Conservation (phyloP, 2,329 filamentous ascomycete genomes). For the Pseudogymnoascus sp. region DNA sequence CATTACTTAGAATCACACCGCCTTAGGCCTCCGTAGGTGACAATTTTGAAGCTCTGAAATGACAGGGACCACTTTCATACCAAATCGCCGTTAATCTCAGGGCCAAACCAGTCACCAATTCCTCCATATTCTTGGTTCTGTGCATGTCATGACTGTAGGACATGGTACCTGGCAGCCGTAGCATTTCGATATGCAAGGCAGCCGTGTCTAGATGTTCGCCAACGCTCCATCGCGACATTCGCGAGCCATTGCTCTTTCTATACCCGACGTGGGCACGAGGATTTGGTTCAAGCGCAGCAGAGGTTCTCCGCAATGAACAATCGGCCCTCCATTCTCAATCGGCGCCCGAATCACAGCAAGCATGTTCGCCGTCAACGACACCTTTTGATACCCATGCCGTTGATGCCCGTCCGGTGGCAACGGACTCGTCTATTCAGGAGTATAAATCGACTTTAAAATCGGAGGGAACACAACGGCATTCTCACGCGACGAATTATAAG, state of each 20-base stretch:
- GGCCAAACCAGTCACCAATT: neutral
- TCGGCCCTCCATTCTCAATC: neutral
- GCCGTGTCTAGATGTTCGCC: constrained; percentile 3
- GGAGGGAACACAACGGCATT: neutral
- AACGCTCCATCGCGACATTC: neutral
- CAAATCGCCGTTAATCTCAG: neutral
- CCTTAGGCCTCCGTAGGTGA: neutral
- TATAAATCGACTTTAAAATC: neutral
- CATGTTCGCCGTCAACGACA: neutral
- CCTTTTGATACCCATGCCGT: neutral
- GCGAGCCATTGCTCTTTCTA: constrained; percentile 7
- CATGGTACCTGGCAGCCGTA: constrained; percentile 7
- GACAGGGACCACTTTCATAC: neutral
- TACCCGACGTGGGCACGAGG: constrained; percentile 1
- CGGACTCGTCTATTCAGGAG: neutral
- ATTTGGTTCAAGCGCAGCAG: neutral
- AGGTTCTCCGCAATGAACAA: neutral
- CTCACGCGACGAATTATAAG: neutral
- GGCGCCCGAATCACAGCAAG: neutral
- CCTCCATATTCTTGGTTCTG: neutral
- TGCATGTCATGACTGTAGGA: constrained; percentile 8
- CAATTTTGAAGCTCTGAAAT: constrained; percentile 1
- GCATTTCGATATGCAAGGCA: constrained; percentile 8
- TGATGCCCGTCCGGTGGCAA: neutral
- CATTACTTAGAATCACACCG: neutral